Conservation (phyloP, 371 early-diverging fungal genomes). For the Lichtheimia ramosa region DNA sequence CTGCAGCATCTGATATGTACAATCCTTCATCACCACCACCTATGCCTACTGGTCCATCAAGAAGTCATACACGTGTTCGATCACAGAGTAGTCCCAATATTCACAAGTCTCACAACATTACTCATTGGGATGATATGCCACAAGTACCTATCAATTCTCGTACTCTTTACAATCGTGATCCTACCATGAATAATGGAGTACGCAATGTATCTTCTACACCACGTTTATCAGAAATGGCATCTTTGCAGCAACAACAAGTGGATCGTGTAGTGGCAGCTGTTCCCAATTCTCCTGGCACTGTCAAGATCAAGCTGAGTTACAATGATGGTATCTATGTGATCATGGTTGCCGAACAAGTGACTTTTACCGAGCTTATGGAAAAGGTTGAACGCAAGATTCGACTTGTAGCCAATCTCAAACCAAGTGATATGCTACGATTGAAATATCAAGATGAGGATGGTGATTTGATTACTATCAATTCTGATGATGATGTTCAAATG, state of each 20-base stretch:
- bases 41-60: conserved; percentile 10
- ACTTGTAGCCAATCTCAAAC: conserved; percentile 64
- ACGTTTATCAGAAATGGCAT: conserved; percentile 13
- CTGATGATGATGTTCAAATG: conserved; percentile 89
- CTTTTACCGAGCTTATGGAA: conserved; percentile 75
- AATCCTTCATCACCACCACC: conserved; percentile 38
- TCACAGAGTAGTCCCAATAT: conserved; percentile 71
- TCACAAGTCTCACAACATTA: conserved; percentile 23
- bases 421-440: conserved; percentile 60
- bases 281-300: conserved; percentile 9
- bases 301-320: conserved; percentile 87
- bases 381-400: conserved; percentile 86
- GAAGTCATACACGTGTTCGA: conserved; percentile 42
- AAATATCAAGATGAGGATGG: conserved; percentile 93
- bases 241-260: conserved; percentile 7
- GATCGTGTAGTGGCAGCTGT: conserved; percentile 11
- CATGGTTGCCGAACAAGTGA: conserved; percentile 70
- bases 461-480: conserved; percentile 82
- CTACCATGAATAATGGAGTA: conserved; percentile 12
- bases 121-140: conserved; percentile 22
- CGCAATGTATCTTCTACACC: conserved; percentile 33
- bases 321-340: conserved; percentile 85
- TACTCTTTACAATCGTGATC: conserved; percentile 58
- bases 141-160: conserved; percentile 27
- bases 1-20: conserved; percentile 12